Evolutionary conservation across 169 alveolate species (phyloP).

Genomic region (Babesia caballi): DNA sequence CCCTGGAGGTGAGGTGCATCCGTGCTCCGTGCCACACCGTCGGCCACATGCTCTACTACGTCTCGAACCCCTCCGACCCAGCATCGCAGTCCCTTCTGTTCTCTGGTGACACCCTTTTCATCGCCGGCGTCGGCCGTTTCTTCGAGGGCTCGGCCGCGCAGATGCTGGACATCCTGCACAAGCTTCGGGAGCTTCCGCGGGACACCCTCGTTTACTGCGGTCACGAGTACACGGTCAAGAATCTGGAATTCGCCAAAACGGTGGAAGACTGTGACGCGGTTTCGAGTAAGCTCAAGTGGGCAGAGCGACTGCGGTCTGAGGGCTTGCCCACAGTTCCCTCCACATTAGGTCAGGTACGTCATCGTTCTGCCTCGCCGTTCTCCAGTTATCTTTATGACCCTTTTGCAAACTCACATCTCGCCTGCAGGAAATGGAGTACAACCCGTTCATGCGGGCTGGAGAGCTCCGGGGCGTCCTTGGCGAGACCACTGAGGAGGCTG

Average conservation of each 20-base stretch:
- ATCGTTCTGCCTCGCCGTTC: background rate
- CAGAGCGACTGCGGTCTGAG: constrained; percentile 6
- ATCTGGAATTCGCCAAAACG: constrained; percentile 67
- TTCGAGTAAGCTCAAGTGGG: constrained; percentile 39
- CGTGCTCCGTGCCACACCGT: constrained; percentile 94
- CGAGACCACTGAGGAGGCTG: constrained; percentile 31
- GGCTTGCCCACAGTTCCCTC: constrained; percentile 73
- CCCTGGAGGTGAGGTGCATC: constrained; percentile 72
- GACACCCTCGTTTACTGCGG: constrained; percentile 91
- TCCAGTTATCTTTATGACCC: too few species aligned
- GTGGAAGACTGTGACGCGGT: constrained; percentile 44
- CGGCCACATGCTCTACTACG: constrained; percentile 90
- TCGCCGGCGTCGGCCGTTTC: constrained; percentile 94
- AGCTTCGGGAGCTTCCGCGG: constrained; percentile 70
- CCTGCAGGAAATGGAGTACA: constrained; percentile 43
- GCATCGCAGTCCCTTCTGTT: constrained; percentile 64
- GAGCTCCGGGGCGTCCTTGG: constrained; percentile 22
- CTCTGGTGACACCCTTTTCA: constrained; percentile 90
- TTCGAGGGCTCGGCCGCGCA: constrained; percentile 89
- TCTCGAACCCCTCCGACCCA: constrained; percentile 52
- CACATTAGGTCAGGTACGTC: constrained; percentile 40
- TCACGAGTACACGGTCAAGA: constrained; percentile 89
- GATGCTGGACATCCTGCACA: constrained; percentile 76
- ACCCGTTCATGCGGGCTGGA: constrained; percentile 60
- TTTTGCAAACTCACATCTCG: too few species aligned